Base-by-base conservation (phyloP, 129 eudicot genomes). In the Tanacetum coccineum region DNA sequence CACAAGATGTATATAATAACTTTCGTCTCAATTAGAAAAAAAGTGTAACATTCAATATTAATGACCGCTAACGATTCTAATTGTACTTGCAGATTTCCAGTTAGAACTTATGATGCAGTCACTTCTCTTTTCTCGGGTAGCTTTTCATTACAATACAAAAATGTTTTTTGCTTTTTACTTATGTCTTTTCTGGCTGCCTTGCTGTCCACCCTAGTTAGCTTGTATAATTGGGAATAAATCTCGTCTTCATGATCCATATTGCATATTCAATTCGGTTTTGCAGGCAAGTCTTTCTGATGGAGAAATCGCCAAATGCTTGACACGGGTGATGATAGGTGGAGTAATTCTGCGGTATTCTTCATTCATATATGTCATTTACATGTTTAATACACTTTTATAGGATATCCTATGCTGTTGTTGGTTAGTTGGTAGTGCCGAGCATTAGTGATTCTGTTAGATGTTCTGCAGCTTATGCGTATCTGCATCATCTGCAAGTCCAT, bases 61-160 rank as follows among this genome's bases (percentile, higher is more conserved):
- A 50, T 51, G 40, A 64, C 18, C 25, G 72, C 72, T 72, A 67
- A 79, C 52, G 59, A 50, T 59, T 70, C 63, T 59, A 42, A 28
- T 73, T 58, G 68, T 76, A 55, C 72, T 58, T 89, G 88, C 96
- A 93, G 99, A 84, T 40, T 93, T 93, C 75, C 95, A 79, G 87
- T 90, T 93, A 62, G 99, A 93, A 59, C 95, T 93, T 72, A 55
- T 93, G 78, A 87, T 93, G 95, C 99, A 93, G 68, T 93, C 96
- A 55, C 93, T 89, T 59, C 64, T 74, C 77, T 89, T 93, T 81
- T 86, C 99, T 65, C 89, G 96, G 88, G 99, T 93, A 89, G 45
- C 52, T 65, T 72, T 67, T 51, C 19, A 26, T 42, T 59, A 46
- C 55, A 53, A 56, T 36, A 54, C 46, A 40, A 13, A 49, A 2